Evolutionary conservation across 352 stramenopile genomes (phyloP).

Genomic region (Phytopythium ostracodes): DNA sequence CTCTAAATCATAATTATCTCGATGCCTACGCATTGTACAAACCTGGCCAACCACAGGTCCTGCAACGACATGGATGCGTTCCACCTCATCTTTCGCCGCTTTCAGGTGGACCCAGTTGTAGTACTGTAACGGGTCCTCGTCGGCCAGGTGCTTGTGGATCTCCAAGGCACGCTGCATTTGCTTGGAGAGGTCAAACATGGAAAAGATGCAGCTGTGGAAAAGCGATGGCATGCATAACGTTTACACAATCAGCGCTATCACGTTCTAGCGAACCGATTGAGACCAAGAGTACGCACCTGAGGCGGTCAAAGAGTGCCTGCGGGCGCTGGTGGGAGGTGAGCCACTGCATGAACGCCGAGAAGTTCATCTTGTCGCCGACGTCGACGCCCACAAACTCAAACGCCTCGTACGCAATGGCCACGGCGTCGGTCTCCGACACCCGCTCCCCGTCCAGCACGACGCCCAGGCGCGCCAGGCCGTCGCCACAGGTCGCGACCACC

Average conservation of each 20-base stretch:
- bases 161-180: slow-evolving; percentile 27
- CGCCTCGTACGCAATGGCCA: slow-evolving; percentile 58
- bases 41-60: slow-evolving; percentile 18
- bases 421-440: slow-evolving; percentile 39
- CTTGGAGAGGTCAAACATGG: slow-evolving; percentile 27
- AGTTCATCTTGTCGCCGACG: slow-evolving; percentile 67
- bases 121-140: slow-evolving; percentile 16
- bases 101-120: slow-evolving; percentile 36
- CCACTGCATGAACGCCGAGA: slow-evolving; percentile 60
- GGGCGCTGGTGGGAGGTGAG: slow-evolving; percentile 61
- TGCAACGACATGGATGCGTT: slow-evolving; percentile 26
- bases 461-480: slow-evolving; percentile 36
- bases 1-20: not conserved
- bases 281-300: slow-evolving; percentile 22
- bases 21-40: not conserved
- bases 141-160: slow-evolving; percentile 8
- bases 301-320: slow-evolving; percentile 41
- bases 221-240: too few relatives aligned
- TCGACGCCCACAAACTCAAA: slow-evolving; percentile 63
- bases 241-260: too few relatives aligned
- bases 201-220: slow-evolving; percentile 36
- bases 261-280: too few relatives aligned
- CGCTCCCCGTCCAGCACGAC: slow-evolving; percentile 10
- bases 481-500: slow-evolving; percentile 44
- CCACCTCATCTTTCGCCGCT: slow-evolving; percentile 7